phyloP scores from a whole-genome alignment of 2,329 filamentous ascomycete species.

The Diaporthe citri region DNA sequence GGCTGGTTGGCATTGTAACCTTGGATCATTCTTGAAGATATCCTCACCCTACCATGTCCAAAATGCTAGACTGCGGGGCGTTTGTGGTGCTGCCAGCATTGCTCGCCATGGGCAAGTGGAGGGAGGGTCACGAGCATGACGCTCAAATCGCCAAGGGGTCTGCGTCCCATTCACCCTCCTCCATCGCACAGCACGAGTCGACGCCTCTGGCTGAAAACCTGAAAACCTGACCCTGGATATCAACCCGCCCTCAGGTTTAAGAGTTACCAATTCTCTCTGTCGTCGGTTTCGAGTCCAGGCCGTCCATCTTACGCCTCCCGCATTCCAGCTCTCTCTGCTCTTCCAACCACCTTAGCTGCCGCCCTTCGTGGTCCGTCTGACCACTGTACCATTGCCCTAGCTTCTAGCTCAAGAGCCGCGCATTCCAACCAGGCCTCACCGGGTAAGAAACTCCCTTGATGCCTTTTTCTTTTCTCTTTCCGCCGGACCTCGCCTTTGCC shows the following conservation, averaged over 20 bases:
- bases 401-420: slow-evolving; percentile 17
- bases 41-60: background rate
- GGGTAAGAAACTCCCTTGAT: slow-evolving; percentile 15
- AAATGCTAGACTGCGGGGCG: too few relatives aligned
- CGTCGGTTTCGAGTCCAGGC: background rate
- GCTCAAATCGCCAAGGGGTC: slow-evolving; percentile 11
- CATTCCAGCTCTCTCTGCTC: background rate
- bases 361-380: slow-evolving; percentile 1
- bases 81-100: background rate
- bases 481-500: background rate
- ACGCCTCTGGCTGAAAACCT: slow-evolving; percentile 1
- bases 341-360: background rate
- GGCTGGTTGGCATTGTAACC: slow-evolving; percentile 6
- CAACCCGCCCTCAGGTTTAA: background rate
- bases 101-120: slow-evolving; percentile 16
- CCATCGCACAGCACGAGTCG: slow-evolving; percentile 18
- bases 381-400: slow-evolving; percentile 21
- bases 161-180: slow-evolving; percentile 24
- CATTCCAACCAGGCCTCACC: slow-evolving; percentile 22
- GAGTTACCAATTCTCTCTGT: background rate
- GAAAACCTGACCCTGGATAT: background rate
- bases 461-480: background rate
- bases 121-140: background rate
- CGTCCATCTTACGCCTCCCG: background rate
- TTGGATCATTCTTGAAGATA: slow-evolving; percentile 8